These are phyloP conservation scores for Rosa chinensis DNA, from an alignment of 306 rosid genomes.

Conservation along the genomic window DNA sequence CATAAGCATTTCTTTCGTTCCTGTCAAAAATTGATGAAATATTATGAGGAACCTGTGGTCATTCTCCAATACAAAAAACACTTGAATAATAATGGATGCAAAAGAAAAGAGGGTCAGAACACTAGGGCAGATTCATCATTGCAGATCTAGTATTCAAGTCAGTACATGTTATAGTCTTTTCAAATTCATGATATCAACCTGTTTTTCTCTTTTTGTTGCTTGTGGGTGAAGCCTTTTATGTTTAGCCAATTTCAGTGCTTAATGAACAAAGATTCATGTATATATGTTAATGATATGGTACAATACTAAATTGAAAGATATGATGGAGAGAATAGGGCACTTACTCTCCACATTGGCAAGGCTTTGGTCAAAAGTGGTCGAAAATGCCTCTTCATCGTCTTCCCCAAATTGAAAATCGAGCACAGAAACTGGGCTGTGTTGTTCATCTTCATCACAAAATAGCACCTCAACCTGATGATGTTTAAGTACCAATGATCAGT, in stretches of 20 bases:
- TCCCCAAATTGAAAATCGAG: conserved; percentile 48
- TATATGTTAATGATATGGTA: background rate
- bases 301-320: too few relatives aligned
- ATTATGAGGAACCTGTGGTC: background rate
- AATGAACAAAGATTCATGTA: background rate
- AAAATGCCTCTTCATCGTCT: conserved; percentile 34
- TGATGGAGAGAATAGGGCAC: conserved; percentile 14
- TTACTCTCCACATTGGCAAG: conserved; percentile 52
- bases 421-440: conserved; percentile 69
- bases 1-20: conserved; percentile 46
- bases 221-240: background rate
- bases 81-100: background rate
- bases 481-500: background rate
- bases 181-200: background rate
- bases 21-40: conserved; percentile 34
- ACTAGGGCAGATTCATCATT: background rate
- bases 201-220: background rate
- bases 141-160: background rate
- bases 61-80: background rate
- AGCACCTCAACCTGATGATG: conserved; percentile 25
- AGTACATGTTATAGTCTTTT: too few relatives aligned
- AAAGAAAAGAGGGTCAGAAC: background rate
- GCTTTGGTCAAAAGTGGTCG: conserved; percentile 42
- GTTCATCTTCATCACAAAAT: conserved; percentile 46
- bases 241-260: background rate